A percentile compares a stretch with the other conserved stretches of the same genome.
These are phyloP conservation scores for Plectosphaerella cucumerina DNA, from an alignment of 2,329 filamentous ascomycete genomes.

Conservation along the genomic window DNA sequence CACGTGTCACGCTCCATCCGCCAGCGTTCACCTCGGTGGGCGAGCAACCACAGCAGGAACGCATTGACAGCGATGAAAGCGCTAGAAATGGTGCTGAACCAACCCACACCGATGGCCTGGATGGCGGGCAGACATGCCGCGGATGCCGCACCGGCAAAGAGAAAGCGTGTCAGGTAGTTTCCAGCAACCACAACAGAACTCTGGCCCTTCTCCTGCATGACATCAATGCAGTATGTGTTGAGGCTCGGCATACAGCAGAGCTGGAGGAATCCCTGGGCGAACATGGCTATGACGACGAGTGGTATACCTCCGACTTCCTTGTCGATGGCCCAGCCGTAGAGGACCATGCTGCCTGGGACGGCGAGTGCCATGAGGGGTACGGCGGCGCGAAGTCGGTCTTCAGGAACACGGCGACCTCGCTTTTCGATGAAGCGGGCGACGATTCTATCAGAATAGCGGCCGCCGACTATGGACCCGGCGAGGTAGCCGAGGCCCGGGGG, in stretches of 20 bases:
- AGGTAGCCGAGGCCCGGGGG: slow-evolving; percentile 66
- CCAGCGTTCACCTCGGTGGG: neutral
- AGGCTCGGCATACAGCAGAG: slow-evolving; percentile 71
- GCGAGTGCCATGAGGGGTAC: slow-evolving; percentile 56
- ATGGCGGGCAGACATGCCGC: slow-evolving; percentile 70
- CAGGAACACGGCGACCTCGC: slow-evolving; percentile 56
- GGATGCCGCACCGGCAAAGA: slow-evolving; percentile 67
- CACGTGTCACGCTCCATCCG: neutral
- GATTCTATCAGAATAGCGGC: slow-evolving; percentile 62
- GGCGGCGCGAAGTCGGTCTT: slow-evolving; percentile 63
- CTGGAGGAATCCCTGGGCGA: slow-evolving; percentile 69
- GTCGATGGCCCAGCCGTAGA: slow-evolving; percentile 54
- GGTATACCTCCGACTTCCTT: slow-evolving; percentile 46
- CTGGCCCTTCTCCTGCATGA: slow-evolving; percentile 67
- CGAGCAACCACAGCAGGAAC: neutral
- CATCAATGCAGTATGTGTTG: slow-evolving; percentile 79
- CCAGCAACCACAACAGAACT: slow-evolving; percentile 64
- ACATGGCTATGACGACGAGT: slow-evolving; percentile 68
- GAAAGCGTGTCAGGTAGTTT: slow-evolving; percentile 74
- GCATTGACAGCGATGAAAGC: neutral
- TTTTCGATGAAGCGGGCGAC: slow-evolving; percentile 58
- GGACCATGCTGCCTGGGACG: slow-evolving; percentile 59
- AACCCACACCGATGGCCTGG: slow-evolving; percentile 70
- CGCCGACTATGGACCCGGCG: slow-evolving; percentile 61
- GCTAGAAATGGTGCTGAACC: slow-evolving; percentile 66